Base-by-base conservation (phyloP, 805 yeast species). In the Candida schatavii region DNA sequence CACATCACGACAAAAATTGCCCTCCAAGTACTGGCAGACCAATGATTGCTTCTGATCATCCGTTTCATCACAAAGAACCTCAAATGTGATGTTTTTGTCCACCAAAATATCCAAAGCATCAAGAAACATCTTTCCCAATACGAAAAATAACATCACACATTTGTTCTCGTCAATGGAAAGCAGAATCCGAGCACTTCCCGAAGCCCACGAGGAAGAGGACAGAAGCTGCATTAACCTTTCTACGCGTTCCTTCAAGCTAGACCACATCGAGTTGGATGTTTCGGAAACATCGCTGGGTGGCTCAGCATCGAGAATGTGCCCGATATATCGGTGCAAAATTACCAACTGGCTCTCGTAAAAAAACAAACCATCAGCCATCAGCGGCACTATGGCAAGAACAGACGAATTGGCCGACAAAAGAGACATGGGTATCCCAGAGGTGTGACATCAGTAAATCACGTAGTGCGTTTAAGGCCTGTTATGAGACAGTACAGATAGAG, bases 91-190 rank as follows among this genome's bases (percentile, higher is more conserved):
- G 36, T 9, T 9, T 11, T 6, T 19, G 13, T 21, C 26, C 23
- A 21, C n/a, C 15, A 33, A 33, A 13, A 33, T 33, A 6, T 33
- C 25, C 13, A 36, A 15, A 11, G 39, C 39, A 11, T 36, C 32
- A 5, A 25, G 9, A 26, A 36, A 36, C 20, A 36, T 22, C 21
- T 5, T 17, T 19, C 39, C 39, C 13, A 36, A 10, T 13, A 27
- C 17, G 19, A 25, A 36, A 14, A 20, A 15, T 6, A 36, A 23
- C 31, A 36, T 25, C 4, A 18, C 19, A 25, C 22, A 15, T 26
- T 36, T 36, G 14, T 36, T 23, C 4, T 36, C 31, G 19, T 36
- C 39, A 3, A 36, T 11, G 18, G 39, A 14, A 6, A 25, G 27
- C 38, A 35, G 28, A 9, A 3, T 4, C 27, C 11, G 13, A 5